Evolutionary conservation across 768 basidiomycete genomes (phyloP), one percentile per base, ranked within the genome.

Genomic region (Boletus eberwhitei): DNA sequence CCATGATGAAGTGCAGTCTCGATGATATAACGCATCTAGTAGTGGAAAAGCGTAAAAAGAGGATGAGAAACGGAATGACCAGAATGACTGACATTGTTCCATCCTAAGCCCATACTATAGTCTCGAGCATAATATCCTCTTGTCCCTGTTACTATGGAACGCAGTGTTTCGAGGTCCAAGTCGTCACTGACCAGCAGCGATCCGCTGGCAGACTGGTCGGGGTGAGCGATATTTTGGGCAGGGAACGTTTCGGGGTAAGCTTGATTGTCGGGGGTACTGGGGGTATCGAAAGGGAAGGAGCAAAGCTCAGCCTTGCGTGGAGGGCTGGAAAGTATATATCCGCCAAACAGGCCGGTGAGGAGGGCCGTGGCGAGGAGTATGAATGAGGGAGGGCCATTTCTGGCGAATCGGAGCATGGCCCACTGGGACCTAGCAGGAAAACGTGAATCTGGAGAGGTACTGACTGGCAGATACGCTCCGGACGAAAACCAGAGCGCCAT

Each of bases 21-120:
- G 53, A 79, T 71, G 54, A 79, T 80, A 56, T 79, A 79, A 19
- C 78, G 74, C 70, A 79, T 71, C 78, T 77, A 39, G 34, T 40
- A 24, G 29, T 16, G 12, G 21, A 22, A 62, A 36, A 55, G 58
- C 24, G 32, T 29, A 24, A 3, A 45, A 50, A 37, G 35, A 48
- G 6, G 26, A 8, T 9, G 26, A 31, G 16, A 36, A n/a, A 16
- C 12, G 48, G 21, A 13, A 31, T 39, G 13, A n/a, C 17, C 12
- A 50, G 21, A 13, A 31, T 39, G 11, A 40, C 76, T 54, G 32
- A 78, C 76, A 42, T 79, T 79, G 59, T 80, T 79, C 76, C 77
- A 79, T 19, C 78, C 79, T 6, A 79, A 61, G 4, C 70, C 71
- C 52, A 78, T 63, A 46, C 72, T 77, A 57, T 64, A 79, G 48